Evolutionary conservation across 2,329 filamentous ascomycete genomes (phyloP), one percentile per base, ranked within the genome.

Genomic region (Fusarium sp.): DNA sequence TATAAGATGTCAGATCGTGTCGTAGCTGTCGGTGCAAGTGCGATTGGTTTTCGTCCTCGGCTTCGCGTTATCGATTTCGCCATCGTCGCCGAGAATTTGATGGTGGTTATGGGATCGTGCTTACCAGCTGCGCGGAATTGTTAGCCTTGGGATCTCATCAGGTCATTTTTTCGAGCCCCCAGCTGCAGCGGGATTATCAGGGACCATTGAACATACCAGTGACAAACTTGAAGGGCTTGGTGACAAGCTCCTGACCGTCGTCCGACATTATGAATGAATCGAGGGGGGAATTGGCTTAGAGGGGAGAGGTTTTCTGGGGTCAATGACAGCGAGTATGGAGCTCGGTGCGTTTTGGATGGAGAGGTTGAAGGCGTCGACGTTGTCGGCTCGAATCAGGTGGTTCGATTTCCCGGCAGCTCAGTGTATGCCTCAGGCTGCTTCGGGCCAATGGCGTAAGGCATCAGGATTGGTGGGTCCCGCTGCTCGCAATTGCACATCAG

Each of bases 181-280:
- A 60, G 50, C 65, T 73, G 76, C 66, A 75, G 77, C 77, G 78
- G 77, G 76, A 77, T 78, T 77, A 78, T 78, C 71, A 61, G 62
- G 56, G 41, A 46, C 47, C 40, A 60, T 65, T 65, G 46, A 30
- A 82, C 93, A 83, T 89, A 97, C 94, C 95, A 86, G 95, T 98
- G 79, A 98, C 96, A 86, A 98, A 98, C 92, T 99, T 99, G 92
- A 99, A 99, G 83, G 96, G 96, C 90, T 97, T 99, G 85, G 94
- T 97, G 75, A 87, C 86, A 82, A 87, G 87, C 82, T 97, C 92
- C 76, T 82, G 77, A 79, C 71, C 69, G 79, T 92, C 92, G 78
- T 96, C 93, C 81, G 94, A 91, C 95, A 99, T 99, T 76, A 84
- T 94, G 88, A 74, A 71, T 72, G 77, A 73, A 77, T 76, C 68